Evolutionary conservation across 768 basidiomycete genomes (phyloP).

Genomic region (Trametes meyenii): DNA sequence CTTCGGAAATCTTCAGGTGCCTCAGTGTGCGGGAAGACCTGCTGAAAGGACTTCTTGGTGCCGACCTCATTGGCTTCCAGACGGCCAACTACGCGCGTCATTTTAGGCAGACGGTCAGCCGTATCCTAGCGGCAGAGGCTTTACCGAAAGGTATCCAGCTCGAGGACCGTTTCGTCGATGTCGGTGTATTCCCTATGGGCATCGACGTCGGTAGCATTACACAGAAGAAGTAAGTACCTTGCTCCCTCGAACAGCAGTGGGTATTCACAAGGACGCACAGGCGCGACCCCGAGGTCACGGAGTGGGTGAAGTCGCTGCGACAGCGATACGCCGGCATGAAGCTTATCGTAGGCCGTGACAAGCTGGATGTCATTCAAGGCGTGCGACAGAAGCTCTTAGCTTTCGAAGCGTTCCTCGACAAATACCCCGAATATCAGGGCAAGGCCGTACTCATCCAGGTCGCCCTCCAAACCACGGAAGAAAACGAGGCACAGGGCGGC

Average conservation of each 20-base stretch:
- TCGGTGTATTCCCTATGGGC: conserved; percentile 89
- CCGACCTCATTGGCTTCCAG: conserved; percentile 93
- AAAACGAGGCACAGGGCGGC: conserved; percentile 71
- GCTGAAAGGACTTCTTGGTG: conserved; percentile 86
- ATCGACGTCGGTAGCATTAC: conserved; percentile 76
- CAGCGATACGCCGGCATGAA: conserved; percentile 87
- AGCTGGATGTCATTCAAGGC: conserved; percentile 86
- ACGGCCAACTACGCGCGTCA: conserved; percentile 82
- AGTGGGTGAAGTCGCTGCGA: conserved; percentile 79
- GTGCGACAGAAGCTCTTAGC: conserved; percentile 83
- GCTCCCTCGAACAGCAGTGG: background rate
- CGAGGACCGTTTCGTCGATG: conserved; percentile 74
- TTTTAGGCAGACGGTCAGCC: conserved; percentile 82
- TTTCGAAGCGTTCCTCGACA: conserved; percentile 81
- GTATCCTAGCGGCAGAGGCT: conserved; percentile 80
- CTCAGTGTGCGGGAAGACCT: conserved; percentile 77
- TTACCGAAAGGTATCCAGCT: conserved; percentile 83
- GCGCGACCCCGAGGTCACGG: conserved; percentile 73
- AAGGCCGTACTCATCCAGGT: conserved; percentile 88
- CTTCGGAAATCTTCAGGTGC: conserved; percentile 94
- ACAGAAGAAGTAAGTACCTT: conserved; percentile 57
- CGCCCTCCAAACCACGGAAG: conserved; percentile 79
- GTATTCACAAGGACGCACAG: conserved; percentile 35
- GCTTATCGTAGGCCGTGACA: conserved; percentile 85
- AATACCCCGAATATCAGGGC: conserved; percentile 77